Evolutionary conservation across 225 moss, liverwort and hornwort species (phyloP), one percentile per base, ranked within the genome.

Genomic region (Marchantia paleacea): DNA sequence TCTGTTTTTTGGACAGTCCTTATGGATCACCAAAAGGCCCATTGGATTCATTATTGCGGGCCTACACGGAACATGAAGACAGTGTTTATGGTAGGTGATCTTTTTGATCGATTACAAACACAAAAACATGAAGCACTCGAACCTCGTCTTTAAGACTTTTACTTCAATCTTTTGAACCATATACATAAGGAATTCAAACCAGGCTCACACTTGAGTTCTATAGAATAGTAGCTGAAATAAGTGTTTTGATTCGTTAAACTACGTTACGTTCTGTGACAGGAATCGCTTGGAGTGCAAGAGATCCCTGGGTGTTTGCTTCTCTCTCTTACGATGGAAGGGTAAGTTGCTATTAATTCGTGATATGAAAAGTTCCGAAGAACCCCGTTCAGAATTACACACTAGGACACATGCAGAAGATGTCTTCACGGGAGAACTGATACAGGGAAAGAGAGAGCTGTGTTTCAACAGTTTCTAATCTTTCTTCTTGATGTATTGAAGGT

Each of bases 21-120:
- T 88, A 82, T 76, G 90, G 89, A 80, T 86, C 92, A 81, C 92
- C 90, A 24, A 88, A 86, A 80, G 84, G 85, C 50, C 81, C 79
- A 64, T 77, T 81, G 75, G 96, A 92, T 70, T 83, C 96, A 75
- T 66, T 90, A n/a, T 39, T 91, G 79, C 90, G 89, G 74, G 89
- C 96, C 9, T 93, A 92, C 81, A 87, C 91, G 63, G 92, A 96
- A 50, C 93, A 94, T 61, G 96, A 96, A 90, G 96, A 96, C 72
- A 94, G 96, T 68, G 88, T 94, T 74, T 96, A 93, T 77, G 96
- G 94, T 94, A 81, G 58, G 84, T 75, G 66, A 20, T 67, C 29
- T 30, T 55, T 15, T 19, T 8, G 29, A 18, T 58, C 69, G 6
- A 55, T 55, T 2, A 2, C 55, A n/a, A n/a, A n/a, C n/a, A n/a